phyloP scores from a whole-genome alignment of 257 asterid genomes.

The Solanum tarapatanum region DNA sequence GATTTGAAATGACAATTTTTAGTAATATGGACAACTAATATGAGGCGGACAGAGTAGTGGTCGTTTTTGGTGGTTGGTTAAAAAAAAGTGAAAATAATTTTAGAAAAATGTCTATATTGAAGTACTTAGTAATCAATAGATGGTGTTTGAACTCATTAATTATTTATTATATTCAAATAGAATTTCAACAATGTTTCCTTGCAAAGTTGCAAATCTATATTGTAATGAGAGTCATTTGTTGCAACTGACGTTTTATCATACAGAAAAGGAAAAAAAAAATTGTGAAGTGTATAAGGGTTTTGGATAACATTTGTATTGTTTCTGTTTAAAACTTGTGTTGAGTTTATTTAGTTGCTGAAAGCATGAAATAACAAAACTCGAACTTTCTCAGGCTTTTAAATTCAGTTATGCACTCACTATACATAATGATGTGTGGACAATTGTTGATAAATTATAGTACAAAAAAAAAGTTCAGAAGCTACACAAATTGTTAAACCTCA shows the following conservation, averaged over 20 bases:
- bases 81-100: background rate
- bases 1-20: background rate
- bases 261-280: background rate
- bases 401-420: background rate
- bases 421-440: background rate
- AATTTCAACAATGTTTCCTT: background rate
- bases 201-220: background rate
- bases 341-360: background rate
- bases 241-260: background rate
- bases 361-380: background rate
- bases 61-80: background rate
- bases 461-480: background rate
- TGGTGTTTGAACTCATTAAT: background rate
- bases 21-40: background rate
- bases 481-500: background rate
- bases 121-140: background rate
- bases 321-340: background rate
- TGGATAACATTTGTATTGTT: slow-evolving; percentile 15
- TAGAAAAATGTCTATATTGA: background rate
- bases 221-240: background rate
- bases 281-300: background rate
- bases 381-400: background rate
- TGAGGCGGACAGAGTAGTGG: no score
- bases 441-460: background rate
- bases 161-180: background rate